Evolutionary conservation across 2,329 filamentous ascomycete genomes (phyloP).

Genomic region (Phyllosticta citribraziliensis): DNA sequence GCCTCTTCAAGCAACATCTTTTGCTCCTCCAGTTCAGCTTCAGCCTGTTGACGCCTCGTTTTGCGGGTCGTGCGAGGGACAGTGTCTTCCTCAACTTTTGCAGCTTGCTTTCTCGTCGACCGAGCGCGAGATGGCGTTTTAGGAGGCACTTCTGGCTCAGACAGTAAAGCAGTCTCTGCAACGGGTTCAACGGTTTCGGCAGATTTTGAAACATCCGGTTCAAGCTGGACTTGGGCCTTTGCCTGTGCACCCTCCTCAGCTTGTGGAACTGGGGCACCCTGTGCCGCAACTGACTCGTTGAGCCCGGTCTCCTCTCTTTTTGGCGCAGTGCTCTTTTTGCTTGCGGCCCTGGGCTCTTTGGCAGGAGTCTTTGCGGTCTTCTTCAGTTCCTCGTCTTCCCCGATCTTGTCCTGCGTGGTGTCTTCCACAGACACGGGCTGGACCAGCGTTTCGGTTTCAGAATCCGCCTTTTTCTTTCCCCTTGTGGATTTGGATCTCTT

Average conservation of each 20-base stretch:
- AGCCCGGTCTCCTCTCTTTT: neutral
- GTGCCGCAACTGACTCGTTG: neutral
- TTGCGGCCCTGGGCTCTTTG: conserved; percentile 2
- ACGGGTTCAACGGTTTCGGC: neutral
- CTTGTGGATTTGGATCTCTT: conserved; percentile 2
- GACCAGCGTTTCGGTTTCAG: conserved; percentile 13
- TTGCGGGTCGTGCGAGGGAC: conserved; percentile 22
- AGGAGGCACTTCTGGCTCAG: neutral
- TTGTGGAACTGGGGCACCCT: neutral
- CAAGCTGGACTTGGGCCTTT: neutral
- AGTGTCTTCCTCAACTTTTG: conserved; percentile 15
- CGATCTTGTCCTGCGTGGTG: conserved; percentile 6
- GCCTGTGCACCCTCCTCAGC: neutral
- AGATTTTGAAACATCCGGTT: neutral
- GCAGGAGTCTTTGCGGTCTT: conserved; percentile 4
- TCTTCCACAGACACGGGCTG: conserved; percentile 14
- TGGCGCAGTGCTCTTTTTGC: neutral
- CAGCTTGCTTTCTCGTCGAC: neutral
- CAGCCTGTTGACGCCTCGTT: conserved; percentile 27
- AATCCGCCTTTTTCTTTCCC: conserved; percentile 12
- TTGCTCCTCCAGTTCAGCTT: conserved; percentile 21
- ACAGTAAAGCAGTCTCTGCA: neutral
- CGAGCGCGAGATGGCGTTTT: neutral
- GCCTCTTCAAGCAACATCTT: neutral
- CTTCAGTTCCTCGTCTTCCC: neutral